Evolutionary conservation across 441 rosid genomes (phyloP), one percentile per base, ranked within the genome.

Genomic region (Rhodomyrtus psidioides): DNA sequence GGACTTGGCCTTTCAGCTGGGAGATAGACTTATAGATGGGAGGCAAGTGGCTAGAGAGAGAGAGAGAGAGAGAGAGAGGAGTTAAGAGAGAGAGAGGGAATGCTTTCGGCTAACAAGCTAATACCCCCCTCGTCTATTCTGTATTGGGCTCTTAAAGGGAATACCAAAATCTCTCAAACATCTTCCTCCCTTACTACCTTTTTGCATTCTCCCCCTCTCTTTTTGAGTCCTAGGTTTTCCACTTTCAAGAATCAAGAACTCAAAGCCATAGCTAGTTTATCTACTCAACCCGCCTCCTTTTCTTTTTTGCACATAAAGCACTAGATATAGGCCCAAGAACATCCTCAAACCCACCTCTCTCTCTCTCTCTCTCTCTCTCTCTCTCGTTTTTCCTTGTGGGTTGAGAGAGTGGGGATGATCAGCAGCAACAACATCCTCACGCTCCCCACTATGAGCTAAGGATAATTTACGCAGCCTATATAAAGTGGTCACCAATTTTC

Each of bases 11-110:
- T 82, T 81, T 82, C 83, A 53, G 26, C 82, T 19, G 57, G 27
- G 85, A 88, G 54, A 82, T 57, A 83, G 59, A 55, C 34, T 86
- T 28, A 85, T 34, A 84, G 75, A 53, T 62, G 86, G 86, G 83
- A 87, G 87, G 92, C 95, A 88, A 95, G 92, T 91, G 90, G 92
- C 82, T 87, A 86, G 90, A 90, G 91, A 90, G 90, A 91, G 93
- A 90, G 90, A 90, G 91, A 90, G 90, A 91, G 93, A 90, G 81
- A 88, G 84, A 85, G 83, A 88, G 86, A 85, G 88, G 34, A 34
- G 34, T 2, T 34, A 34, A 59, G 60, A 62, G 86, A 87, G 84
- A 58, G 86, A 74, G 87, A 46, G 83, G 65, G 86, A 49, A 49
- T 49, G 51, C 88, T 92, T 92, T 92, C 91, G 89, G 90, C 91